Evolutionary conservation across 768 basidiomycete genomes (phyloP).

Genomic region (Xerocomellus amylosporus): DNA sequence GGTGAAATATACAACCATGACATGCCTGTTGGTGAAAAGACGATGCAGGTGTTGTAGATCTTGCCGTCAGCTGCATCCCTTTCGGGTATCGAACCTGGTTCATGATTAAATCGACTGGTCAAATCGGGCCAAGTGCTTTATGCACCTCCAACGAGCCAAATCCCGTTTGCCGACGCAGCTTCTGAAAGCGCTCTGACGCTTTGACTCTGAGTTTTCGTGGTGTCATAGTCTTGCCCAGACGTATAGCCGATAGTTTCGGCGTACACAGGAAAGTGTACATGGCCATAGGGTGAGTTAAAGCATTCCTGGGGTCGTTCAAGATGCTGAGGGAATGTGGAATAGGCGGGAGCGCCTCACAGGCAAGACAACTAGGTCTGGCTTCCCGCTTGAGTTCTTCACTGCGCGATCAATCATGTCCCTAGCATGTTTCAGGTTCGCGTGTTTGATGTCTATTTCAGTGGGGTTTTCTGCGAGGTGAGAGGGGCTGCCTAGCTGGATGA

Average conservation of each 20-base stretch:
- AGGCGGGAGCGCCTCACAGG: conserved; percentile 51
- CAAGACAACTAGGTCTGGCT: conserved; percentile 79
- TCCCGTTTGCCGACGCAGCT: conserved; percentile 69
- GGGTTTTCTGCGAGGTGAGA: conserved; percentile 36
- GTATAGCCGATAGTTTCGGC: conserved; percentile 74
- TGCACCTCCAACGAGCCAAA: conserved; percentile 93
- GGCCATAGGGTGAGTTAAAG: conserved; percentile 86
- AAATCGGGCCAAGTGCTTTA: background rate
- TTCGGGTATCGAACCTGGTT: conserved; percentile 91
- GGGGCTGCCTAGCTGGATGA: conserved; percentile 84
- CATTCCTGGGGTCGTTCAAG: conserved; percentile 56
- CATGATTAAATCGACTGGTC: background rate
- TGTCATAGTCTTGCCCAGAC: conserved; percentile 57
- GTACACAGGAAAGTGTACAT: conserved; percentile 75
- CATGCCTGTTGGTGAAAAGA: conserved; percentile 77
- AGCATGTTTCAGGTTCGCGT: conserved; percentile 79
- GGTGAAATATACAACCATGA: background rate
- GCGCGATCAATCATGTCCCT: conserved; percentile 76
- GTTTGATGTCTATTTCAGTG: conserved; percentile 47
- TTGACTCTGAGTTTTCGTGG: conserved; percentile 57
- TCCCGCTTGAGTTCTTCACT: conserved; percentile 40
- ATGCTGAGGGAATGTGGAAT: background rate
- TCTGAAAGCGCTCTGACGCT: conserved; percentile 79
- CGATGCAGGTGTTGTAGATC: conserved; percentile 90
- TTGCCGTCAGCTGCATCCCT: conserved; percentile 58